Conservation (phyloP, 2,329 filamentous ascomycete genomes). For the Alternaria solani region DNA sequence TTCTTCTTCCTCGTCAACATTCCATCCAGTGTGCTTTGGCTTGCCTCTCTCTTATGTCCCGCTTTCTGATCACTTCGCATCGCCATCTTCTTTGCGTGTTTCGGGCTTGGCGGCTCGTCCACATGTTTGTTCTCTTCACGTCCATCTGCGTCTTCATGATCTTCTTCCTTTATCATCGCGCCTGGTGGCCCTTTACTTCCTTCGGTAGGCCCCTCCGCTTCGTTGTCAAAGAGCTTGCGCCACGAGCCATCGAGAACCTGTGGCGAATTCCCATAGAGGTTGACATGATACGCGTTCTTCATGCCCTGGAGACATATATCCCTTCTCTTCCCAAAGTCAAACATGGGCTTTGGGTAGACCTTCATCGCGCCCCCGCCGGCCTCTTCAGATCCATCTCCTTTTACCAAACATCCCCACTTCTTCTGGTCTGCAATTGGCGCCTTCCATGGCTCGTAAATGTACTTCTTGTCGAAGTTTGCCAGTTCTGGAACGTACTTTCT, state of each 20-base stretch:
- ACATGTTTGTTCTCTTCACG: constrained; percentile 20
- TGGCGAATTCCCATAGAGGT: constrained; percentile 69
- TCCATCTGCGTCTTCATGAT: constrained; percentile 27
- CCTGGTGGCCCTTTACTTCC: constrained; percentile 52
- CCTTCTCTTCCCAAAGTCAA: constrained; percentile 73
- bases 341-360: constrained; percentile 77
- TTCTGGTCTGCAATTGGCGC: constrained; percentile 73
- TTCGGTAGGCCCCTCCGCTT: constrained; percentile 56
- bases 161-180: constrained; percentile 42
- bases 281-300: constrained; percentile 73
- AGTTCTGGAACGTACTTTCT: constrained; percentile 74
- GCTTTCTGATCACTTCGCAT: constrained; percentile 68
- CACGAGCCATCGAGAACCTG: constrained; percentile 69
- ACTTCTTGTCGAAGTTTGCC: constrained; percentile 67
- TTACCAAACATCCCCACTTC: constrained; percentile 70
- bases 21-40: constrained; percentile 55
- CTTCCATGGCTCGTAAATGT: constrained; percentile 83
- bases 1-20: constrained; percentile 45
- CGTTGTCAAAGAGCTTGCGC: constrained; percentile 59
- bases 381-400: constrained; percentile 52
- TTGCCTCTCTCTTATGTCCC: constrained; percentile 65
- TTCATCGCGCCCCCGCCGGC: constrained; percentile 53
- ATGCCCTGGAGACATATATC: constrained; percentile 70
- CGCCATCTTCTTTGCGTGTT: constrained; percentile 48
- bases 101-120: constrained; percentile 16